phyloP scores from a whole-genome alignment of 2,329 filamentous ascomycete species.

The Neonectria sp. region DNA sequence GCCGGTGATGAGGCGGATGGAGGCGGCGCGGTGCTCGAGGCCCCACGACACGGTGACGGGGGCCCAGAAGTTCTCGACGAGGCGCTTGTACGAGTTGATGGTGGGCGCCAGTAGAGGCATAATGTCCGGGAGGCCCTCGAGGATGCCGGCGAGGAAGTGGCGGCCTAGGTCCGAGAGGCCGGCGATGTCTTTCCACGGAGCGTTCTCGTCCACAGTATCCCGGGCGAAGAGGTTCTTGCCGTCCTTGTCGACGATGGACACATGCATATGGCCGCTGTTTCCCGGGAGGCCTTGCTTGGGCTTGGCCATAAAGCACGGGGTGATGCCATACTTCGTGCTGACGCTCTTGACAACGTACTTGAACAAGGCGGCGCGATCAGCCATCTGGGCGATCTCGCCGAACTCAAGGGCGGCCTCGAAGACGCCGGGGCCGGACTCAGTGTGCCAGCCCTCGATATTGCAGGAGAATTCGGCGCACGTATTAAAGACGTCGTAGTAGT shows the following conservation, averaged over 20 bases:
- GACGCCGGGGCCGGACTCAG: conserved; percentile 92
- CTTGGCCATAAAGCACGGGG: conserved; percentile 99
- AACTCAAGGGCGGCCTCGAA: conserved; percentile 97
- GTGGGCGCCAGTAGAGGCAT: conserved; percentile 97
- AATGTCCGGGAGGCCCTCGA: conserved; percentile 91
- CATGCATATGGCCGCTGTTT: conserved; percentile 96
- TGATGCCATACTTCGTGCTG: conserved; percentile 89
- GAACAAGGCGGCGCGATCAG: conserved; percentile 92
- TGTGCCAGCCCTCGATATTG: conserved; percentile 95
- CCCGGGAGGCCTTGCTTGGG: conserved; percentile 91
- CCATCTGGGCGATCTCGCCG: conserved; percentile 89
- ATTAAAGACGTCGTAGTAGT: conserved; percentile 91
- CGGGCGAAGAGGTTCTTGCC: conserved; percentile 89
- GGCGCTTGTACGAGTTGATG: conserved; percentile 96
- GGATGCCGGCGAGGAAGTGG: conserved; percentile 91
- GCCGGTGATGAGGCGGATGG: conserved; percentile 87
- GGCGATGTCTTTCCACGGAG: conserved; percentile 82
- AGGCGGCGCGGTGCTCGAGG: conserved; percentile 93
- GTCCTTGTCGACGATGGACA: conserved; percentile 86
- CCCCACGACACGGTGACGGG: conserved; percentile 99
- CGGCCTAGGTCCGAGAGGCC: conserved; percentile 90
- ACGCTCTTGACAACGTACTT: conserved; percentile 96
- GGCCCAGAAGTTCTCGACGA: conserved; percentile 99
- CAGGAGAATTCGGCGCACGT: conserved; percentile 84
- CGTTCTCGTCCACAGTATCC: conserved; percentile 77